A percentile compares a stretch with the other conserved stretches of the same genome.
These are phyloP conservation scores for Aspergillus phoenicis DNA, from an alignment of 2,329 filamentous ascomycete species.

Conservation along the genomic window DNA sequence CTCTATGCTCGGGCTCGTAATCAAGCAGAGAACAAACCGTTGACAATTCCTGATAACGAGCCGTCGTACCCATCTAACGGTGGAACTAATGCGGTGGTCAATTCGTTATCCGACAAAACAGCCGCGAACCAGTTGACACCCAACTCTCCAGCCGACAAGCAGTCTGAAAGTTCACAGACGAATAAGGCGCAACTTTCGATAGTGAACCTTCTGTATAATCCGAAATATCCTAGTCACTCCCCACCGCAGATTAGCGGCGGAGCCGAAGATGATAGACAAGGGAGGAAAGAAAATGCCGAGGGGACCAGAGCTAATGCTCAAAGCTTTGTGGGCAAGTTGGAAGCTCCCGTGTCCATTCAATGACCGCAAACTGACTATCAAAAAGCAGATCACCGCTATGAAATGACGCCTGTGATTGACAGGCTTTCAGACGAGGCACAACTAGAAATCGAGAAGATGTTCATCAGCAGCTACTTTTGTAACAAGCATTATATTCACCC, in stretches of 20 bases:
- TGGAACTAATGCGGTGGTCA: background rate
- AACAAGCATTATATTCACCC: conserved; percentile 33
- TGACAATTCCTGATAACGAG: conserved; percentile 3
- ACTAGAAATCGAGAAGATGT: conserved; percentile 32
- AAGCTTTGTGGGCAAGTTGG: conserved; percentile 6
- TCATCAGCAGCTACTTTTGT: conserved; percentile 29
- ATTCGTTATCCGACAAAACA: background rate
- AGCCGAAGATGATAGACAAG: background rate
- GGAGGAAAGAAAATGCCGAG: background rate
- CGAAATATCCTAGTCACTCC: conserved; percentile 19
- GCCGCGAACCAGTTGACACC: background rate
- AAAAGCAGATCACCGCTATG: conserved; percentile 8
- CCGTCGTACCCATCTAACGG: background rate
- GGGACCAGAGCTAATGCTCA: background rate
- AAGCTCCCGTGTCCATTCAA: no score
- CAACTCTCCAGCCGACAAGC: background rate
- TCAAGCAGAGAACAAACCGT: conserved; percentile 16
- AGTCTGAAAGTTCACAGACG: conserved; percentile 4
- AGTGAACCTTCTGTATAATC: conserved; percentile 25
- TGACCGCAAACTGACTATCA: background rate
- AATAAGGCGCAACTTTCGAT: conserved; percentile 23
- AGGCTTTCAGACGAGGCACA: conserved; percentile 17
- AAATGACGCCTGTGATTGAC: conserved; percentile 9
- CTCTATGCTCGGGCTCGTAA: conserved; percentile 24
- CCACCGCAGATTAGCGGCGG: conserved; percentile 5